These are phyloP conservation scores for Penicillium cosmopolitanum DNA, from an alignment of 495 filamentous ascomycete genomes.

Conservation along the genomic window DNA sequence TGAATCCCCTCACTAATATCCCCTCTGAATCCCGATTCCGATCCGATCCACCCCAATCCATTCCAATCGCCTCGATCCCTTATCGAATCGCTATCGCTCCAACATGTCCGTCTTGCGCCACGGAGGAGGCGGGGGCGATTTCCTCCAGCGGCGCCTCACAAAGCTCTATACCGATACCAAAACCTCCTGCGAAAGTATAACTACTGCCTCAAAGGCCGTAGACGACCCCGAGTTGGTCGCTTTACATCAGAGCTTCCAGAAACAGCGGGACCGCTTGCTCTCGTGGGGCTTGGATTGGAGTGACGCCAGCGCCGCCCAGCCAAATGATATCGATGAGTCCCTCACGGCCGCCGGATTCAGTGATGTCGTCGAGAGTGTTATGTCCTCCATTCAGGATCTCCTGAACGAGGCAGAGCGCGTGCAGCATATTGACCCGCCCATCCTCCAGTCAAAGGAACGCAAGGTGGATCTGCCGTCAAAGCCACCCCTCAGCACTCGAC, in stretches of 20 bases:
- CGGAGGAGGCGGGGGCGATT: slow-evolving; percentile 47
- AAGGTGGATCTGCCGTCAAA: slow-evolving; percentile 41
- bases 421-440: slow-evolving; percentile 58
- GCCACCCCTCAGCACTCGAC: slow-evolving; percentile 35
- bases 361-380: slow-evolving; percentile 84
- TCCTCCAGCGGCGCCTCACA: slow-evolving; percentile 71
- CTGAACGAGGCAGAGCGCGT: slow-evolving; percentile 82
- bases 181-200: slow-evolving; percentile 80
- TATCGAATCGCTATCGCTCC: slow-evolving; percentile 34
- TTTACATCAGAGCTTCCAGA: slow-evolving; percentile 60
- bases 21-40: background rate
- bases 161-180: slow-evolving; percentile 94
- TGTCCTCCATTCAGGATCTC: slow-evolving; percentile 86
- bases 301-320: slow-evolving; percentile 64
- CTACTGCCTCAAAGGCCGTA: slow-evolving; percentile 65
- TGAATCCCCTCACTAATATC: background rate
- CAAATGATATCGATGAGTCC: slow-evolving; percentile 84
- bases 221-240: slow-evolving; percentile 57
- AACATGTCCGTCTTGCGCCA: slow-evolving; percentile 55
- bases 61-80: background rate
- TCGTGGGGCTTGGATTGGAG: slow-evolving; percentile 94
- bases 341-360: slow-evolving; percentile 81
- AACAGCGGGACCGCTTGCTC: slow-evolving; percentile 66
- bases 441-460: slow-evolving; percentile 42
- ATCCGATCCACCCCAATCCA: background rate